These are phyloP conservation scores for Trichoderma gracile DNA, from an alignment of 2,329 filamentous ascomycete genomes.

Conservation along the genomic window DNA sequence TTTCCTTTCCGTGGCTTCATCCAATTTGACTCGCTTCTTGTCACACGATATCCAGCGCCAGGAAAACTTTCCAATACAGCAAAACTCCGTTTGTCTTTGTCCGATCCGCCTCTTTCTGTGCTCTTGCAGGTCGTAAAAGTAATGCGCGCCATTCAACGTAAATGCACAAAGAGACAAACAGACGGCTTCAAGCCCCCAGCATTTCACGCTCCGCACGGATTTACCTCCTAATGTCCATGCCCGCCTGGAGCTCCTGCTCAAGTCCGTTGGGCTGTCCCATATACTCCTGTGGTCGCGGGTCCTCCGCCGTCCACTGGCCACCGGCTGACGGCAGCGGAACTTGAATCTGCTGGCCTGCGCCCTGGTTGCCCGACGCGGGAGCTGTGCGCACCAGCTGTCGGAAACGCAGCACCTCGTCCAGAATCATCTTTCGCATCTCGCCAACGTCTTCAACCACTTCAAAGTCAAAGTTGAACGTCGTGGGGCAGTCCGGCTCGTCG, in stretches of 20 bases:
- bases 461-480: constrained; percentile 97
- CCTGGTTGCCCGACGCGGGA: constrained; percentile 42
- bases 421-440: constrained; percentile 96
- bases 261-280: constrained; percentile 50
- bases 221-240: constrained; percentile 38
- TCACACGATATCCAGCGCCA: constrained; percentile 2
- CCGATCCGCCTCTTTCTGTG: neutral
- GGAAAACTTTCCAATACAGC: neutral
- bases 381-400: constrained; percentile 61
- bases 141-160: neutral
- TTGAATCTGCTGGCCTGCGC: constrained; percentile 44
- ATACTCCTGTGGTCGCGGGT: constrained; percentile 62
- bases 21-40: neutral
- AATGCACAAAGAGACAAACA: neutral
- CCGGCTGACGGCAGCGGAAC: constrained; percentile 56
- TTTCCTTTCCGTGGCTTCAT: neutral
- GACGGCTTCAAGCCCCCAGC: neutral
- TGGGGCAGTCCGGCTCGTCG: constrained; percentile 91
- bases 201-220: neutral
- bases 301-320: constrained; percentile 59
- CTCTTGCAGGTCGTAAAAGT: neutral
- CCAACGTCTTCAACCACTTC: constrained; percentile 94
- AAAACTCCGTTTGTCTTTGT: constrained; percentile 5
- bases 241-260: constrained; percentile 61
- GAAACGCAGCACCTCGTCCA: constrained; percentile 91